Base-by-base conservation (phyloP, 2,329 filamentous ascomycete genomes). In the Colletotrichum cordylinicola region DNA sequence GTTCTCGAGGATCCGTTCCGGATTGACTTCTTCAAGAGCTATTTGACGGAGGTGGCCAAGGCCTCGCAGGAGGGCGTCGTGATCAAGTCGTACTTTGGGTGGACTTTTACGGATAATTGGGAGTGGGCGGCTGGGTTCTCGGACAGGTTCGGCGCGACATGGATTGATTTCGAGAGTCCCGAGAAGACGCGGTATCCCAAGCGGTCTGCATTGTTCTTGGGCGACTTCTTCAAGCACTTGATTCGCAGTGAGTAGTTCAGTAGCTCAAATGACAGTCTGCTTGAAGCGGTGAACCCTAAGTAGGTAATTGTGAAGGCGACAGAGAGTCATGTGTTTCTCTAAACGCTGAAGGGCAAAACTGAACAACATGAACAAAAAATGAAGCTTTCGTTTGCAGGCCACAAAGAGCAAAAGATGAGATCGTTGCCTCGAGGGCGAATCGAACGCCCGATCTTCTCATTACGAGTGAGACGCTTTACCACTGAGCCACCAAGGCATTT, bases 91-190 rank as follows among this genome's bases (percentile, higher is more conserved):
- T 86, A 86, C 68, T 86, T 87, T 73, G 85, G 80, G 0, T 87
- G 85, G 85, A 85, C 84, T 0, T 85, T 86, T 56, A 83, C 82
- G 0, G 85, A 87, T 68, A 87, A 87, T n/a, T 86, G 85, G 84
- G 83, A 87, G 74, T 87, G 85, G 86, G 83, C 85, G n/a, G 84
- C 83, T 2, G 85, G 85, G 0, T 86, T 80, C 69, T 83, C 82
- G 0, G 84, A 85, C 72, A 79, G 85, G 1, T 87, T 87, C 55
- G 85, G 85, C 0, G 82, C 82, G 10, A 85, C 83, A 0, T 87
- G 84, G 84, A 80, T 87, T 7, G 85, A 87, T 70, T 86, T 84
- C 69, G 80, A 84, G 27, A 82, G 80, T 13, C 78, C 79, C 0
- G 80, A 83, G 39, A 84, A 82, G 77, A 84, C 81, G 67, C 79